phyloP scores from a whole-genome alignment of 306 rosid genomes.

The Hylodesmum podocarpum region DNA sequence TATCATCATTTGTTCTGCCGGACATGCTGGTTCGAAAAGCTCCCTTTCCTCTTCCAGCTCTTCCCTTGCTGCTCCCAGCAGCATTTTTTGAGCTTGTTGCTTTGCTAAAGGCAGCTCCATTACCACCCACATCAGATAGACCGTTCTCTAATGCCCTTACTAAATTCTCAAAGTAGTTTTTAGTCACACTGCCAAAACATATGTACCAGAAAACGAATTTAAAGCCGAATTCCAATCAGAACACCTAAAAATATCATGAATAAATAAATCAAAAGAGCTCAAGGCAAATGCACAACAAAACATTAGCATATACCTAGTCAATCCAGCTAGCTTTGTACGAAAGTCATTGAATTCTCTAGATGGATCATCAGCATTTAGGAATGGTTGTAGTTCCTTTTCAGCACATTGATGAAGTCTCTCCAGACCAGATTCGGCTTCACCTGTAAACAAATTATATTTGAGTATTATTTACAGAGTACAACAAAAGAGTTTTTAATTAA shows the following conservation, averaged over 20 bases:
- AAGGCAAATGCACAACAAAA: background rate
- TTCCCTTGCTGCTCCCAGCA: constrained; percentile 48
- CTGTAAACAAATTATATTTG: constrained; percentile 37
- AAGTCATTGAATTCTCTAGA: constrained; percentile 74
- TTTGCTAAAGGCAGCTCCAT: constrained; percentile 47
- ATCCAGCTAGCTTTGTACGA: constrained; percentile 79
- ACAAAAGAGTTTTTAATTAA: background rate
- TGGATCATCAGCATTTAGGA: constrained; percentile 55
- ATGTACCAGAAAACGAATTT: constrained; percentile 13
- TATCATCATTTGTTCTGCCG: constrained; percentile 34
- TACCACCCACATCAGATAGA: constrained; percentile 51
- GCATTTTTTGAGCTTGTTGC: constrained; percentile 46
- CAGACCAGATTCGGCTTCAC: constrained; percentile 86
- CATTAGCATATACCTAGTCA: constrained; percentile 49
- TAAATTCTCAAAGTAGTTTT: constrained; percentile 55
- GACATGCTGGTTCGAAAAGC: constrained; percentile 30
- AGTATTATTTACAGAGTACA: constrained; percentile 15
- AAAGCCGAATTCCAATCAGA: background rate
- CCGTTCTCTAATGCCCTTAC: constrained; percentile 66
- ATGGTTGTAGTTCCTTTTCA: constrained; percentile 68
- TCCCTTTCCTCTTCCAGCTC: constrained; percentile 48
- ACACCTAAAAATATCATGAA: background rate
- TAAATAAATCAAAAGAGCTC: background rate
- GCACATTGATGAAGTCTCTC: constrained; percentile 85
- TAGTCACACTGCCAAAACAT: constrained; percentile 45